phyloP scores from a whole-genome alignment of 176 grass and related monocot genomes.

The Triticum urartu region DNA sequence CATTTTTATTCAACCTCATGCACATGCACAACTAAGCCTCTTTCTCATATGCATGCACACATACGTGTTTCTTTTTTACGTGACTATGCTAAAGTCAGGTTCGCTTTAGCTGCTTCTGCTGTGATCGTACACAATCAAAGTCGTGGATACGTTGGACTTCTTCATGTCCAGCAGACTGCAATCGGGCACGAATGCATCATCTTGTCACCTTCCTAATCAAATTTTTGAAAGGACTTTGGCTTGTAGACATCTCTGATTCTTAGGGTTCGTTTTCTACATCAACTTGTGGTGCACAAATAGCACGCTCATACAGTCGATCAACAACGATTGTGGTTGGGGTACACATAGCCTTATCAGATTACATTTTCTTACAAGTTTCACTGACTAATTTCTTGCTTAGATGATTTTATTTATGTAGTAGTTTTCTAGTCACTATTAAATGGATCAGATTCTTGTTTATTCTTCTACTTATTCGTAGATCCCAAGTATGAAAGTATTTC shows the following conservation, averaged over 20 bases:
- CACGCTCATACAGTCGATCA: not conserved
- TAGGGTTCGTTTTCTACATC: not conserved
- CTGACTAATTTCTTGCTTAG: slow-evolving; percentile 4
- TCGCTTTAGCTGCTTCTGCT: not conserved
- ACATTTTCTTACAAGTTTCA: slow-evolving; percentile 1
- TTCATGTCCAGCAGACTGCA: not conserved
- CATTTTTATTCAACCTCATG: not conserved
- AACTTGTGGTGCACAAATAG: slow-evolving; percentile 5
- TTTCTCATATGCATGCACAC: not conserved
- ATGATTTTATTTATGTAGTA: not conserved
- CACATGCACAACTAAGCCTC: not conserved
- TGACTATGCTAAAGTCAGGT: not conserved
- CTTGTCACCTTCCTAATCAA: not conserved
- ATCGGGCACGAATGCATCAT: not conserved
- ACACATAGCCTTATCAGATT: not conserved
- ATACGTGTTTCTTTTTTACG: not conserved
- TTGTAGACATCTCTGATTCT: not conserved
- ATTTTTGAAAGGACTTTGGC: not conserved
- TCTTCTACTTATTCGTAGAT: not conserved
- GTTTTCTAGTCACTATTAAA: not conserved
- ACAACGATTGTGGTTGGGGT: not conserved
- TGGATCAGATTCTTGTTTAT: not conserved
- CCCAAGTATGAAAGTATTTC: not conserved
- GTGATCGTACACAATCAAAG: not conserved
- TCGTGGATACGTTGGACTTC: not conserved